phyloP scores from a whole-genome alignment of 441 rosid species.

The Lagerstroemia fauriei region DNA sequence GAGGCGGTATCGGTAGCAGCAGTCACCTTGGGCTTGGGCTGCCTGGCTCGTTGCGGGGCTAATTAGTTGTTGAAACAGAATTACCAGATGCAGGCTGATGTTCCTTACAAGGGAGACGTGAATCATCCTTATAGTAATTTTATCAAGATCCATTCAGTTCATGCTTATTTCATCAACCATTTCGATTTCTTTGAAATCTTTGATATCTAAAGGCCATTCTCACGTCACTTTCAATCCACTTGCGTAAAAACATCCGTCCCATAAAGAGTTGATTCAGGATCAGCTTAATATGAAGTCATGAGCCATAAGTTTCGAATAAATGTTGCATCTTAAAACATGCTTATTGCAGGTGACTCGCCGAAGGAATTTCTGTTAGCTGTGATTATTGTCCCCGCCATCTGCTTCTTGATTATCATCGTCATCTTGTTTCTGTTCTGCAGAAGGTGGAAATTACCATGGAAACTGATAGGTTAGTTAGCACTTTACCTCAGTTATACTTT shows the following conservation, averaged over 20 bases:
- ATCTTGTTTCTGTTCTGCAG: not conserved
- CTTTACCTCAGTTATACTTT: not conserved
- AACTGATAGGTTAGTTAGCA: not conserved
- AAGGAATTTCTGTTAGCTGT: not conserved
- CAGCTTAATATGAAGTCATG: not conserved
- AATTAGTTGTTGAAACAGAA: not conserved
- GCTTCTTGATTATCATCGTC: not conserved
- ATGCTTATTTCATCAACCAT: not conserved
- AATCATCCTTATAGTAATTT: not conserved
- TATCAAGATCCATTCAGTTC: not conserved
- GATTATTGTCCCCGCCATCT: not conserved
- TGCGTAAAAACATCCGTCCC: too few species aligned
- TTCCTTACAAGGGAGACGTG: not conserved
- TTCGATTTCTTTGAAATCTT: too few species aligned
- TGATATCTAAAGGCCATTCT: too few species aligned
- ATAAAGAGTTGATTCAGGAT: too few species aligned
- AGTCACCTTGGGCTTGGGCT: not conserved
- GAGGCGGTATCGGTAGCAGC: not conserved
- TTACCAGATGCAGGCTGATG: not conserved
- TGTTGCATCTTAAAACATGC: not conserved
- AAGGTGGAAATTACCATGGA: not conserved
- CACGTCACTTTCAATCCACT: too few species aligned
- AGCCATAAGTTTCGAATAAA: not conserved
- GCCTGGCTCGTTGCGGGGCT: not conserved
- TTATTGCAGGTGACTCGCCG: not conserved